Base-by-base conservation (phyloP, 805 yeast genomes). In the Wickerhamiella azymoides region DNA sequence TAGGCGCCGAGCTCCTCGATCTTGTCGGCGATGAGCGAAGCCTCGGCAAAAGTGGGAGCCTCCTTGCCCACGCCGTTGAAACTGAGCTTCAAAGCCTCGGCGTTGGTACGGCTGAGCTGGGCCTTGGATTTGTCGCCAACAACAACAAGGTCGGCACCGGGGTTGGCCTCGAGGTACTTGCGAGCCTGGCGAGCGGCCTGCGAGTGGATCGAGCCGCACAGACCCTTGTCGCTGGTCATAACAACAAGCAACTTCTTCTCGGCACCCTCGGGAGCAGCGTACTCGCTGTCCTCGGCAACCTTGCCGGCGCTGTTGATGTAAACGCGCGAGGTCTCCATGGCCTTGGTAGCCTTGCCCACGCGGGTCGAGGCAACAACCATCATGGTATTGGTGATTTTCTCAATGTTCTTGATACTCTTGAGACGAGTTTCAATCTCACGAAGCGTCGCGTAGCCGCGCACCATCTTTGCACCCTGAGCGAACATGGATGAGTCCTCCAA, bases 381-480 rank as follows among this genome's bases (percentile, higher is more conserved):
- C 97, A 92, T 92, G 68, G 98, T 92, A 72, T 92, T 92, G 71
- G 98, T 92, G 72, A 92, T 92, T 75, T 92, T 92, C 73, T 92
- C 96, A 67, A 92, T 89, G 77, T 92, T 92, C 76, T 89, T 92
- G 67, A 92, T 92, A 55, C 96, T 85, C 74, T 92, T 92, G 65
- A 92, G 79, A 74, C 98, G 93, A 68, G 77, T 82, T 74, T 92
- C 98, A 63, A 92, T 93, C 71, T 92, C 98, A 73, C 96, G 89
- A 66, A 92, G 76, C 58, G 98, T 92, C 62, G 98, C 98, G 74
- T 85, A 89, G 74, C 79, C 80, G 44, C 49, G 48, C 39, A 33
- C 35, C 44, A 41, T 41, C 44, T 41, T 41, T 41, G 44, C 44
- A 33, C 44, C 44, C 38, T 41, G 44, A 33, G 44, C 35, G 39